Percentiles rank a stretch among this genome's conserved stretches.
Evolutionary conservation across 192 early-diverging fungal genomes (phyloP).

Genomic region (Oehlia diaphana): DNA sequence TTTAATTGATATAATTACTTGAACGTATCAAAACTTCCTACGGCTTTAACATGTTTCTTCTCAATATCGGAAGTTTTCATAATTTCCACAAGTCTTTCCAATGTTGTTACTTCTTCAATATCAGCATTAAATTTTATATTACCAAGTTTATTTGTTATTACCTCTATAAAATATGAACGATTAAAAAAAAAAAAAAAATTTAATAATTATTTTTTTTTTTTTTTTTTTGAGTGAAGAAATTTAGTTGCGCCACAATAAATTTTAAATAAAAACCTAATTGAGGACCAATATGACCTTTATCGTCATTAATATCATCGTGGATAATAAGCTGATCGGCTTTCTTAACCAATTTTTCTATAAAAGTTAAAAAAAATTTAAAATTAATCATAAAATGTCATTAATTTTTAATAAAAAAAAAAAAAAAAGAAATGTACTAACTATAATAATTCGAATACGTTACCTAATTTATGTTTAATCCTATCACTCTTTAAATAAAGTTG

Average conservation of each 20-base stretch:
- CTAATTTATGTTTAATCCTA: not conserved
- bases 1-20: conserved; percentile 7
- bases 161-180: not conserved
- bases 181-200: not conserved
- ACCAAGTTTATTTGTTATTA: not conserved
- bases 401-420: too few species aligned
- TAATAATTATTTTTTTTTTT: not conserved
- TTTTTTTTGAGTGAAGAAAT: not conserved
- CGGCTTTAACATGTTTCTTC: conserved; percentile 14
- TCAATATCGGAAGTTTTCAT: not conserved
- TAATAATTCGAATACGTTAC: too few species aligned
- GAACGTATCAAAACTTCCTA: not conserved
- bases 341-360: not conserved
- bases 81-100: not conserved
- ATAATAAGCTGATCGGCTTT: not conserved
- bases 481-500: not conserved
- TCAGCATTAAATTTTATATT: not conserved
- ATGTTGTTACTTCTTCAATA: conserved; percentile 1
- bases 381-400: too few species aligned
- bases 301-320: not conserved
- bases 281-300: not conserved
- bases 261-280: not conserved
- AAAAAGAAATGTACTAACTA: too few species aligned
- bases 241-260: too few species aligned
- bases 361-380: too few species aligned